Base-by-base conservation (phyloP, 192 early-diverging fungal genomes). In the Coemansia sp. region DNA sequence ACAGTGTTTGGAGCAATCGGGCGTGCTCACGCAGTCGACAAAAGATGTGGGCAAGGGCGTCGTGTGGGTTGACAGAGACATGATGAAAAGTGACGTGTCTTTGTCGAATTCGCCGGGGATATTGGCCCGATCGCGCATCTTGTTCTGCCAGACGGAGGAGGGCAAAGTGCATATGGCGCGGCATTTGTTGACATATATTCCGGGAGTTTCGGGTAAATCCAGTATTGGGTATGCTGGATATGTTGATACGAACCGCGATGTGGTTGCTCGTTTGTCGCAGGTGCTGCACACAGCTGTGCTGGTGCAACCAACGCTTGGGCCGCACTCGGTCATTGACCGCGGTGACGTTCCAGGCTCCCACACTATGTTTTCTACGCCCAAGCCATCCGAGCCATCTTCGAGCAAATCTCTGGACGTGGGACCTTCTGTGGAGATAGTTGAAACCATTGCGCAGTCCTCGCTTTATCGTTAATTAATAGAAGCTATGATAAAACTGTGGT, bases 81-180 rank as follows among this genome's bases (percentile, higher is more conserved):
- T 17, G 28, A 4, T 26, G 2, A 61, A 22, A 20, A 55, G 50
- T 15, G 56, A 59, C 40, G 44, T 31, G 28, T 31, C 28, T 31
- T 31, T 31, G 28, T 31, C 28, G 4, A 31, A 31, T 31, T 64
- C 62, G 23, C 57, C 59, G 9, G 60, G 36, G 10, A 40, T 57
- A 3, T 15, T 64, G 5, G 48, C 40, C 2, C 23, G 26, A 4
- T 25, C 57, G 7, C 36, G 50, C n/a, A 50, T 78, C 12, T 23
- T 79, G 47, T 73, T 79, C 38, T 73, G 76, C 38, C 67, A 79
- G 64, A 69, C 76, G 0, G 76, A 79, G 25, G 77, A 80, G 49
- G 77, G 77, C 26, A 74, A 74, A 26, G 22, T 60, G 25, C 77
- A 80, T 19, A 10, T 80, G 9, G 77, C 56, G 12, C 64, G 77